Evolutionary conservation across 2,329 filamentous ascomycete genomes (phyloP).

Genomic region (Phaeosphaeria sp.): DNA sequence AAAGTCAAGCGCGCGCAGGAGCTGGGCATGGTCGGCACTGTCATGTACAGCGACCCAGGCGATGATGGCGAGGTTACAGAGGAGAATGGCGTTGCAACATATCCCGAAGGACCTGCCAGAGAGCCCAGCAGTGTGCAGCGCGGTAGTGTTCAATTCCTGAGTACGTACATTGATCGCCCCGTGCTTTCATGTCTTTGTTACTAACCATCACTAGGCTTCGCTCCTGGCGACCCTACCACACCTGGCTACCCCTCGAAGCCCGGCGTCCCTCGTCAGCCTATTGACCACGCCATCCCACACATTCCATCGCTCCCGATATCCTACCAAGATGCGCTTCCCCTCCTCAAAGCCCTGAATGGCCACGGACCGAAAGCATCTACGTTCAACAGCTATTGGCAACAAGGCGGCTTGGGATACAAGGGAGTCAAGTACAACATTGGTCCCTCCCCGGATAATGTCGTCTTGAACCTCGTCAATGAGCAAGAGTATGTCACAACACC

Average conservation of each 20-base stretch:
- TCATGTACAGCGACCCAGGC: constrained; percentile 88
- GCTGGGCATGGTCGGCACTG: constrained; percentile 81
- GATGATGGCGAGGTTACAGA: constrained; percentile 85
- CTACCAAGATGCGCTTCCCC: constrained; percentile 82
- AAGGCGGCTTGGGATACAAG: constrained; percentile 76
- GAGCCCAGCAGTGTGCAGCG: constrained; percentile 89
- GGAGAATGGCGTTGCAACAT: constrained; percentile 77
- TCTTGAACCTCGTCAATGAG: constrained; percentile 56
- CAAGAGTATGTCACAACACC: constrained; percentile 59
- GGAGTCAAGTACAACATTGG: constrained; percentile 86
- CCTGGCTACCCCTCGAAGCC: constrained; percentile 93
- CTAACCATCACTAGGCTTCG: constrained; percentile 53
- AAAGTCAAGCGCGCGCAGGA: constrained; percentile 94
- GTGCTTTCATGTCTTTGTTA: constrained; percentile 13
- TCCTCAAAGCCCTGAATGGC: constrained; percentile 89
- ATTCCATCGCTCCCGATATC: constrained; percentile 94
- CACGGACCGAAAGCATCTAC: constrained; percentile 79
- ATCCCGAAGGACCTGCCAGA: constrained; percentile 85
- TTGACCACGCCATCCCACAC: constrained; percentile 73
- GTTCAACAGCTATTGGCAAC: constrained; percentile 75
- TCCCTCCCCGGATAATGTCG: constrained; percentile 74
- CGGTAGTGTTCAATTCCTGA: constrained; percentile 74
- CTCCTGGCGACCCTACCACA: constrained; percentile 81
- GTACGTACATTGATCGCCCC: constrained; percentile 38
- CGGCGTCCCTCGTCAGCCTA: constrained; percentile 76